These are phyloP conservation scores for Casuarina cunninghamiana DNA, from an alignment of 306 rosid species.

Conservation along the genomic window DNA sequence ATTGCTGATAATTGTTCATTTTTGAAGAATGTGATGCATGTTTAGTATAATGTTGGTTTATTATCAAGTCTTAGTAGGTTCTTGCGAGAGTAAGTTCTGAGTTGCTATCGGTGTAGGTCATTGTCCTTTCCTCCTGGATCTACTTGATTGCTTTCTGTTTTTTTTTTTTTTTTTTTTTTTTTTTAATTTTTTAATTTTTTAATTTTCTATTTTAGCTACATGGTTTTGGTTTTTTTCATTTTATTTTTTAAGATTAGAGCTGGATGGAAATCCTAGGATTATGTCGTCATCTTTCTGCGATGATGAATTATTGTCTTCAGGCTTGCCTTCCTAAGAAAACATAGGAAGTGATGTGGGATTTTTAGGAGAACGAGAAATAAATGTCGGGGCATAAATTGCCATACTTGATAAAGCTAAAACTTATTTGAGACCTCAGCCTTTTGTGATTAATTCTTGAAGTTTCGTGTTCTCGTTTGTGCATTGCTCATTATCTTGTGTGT, in stretches of 20 bases:
- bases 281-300: neutral
- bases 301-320: neutral
- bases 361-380: neutral
- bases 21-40: neutral
- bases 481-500: constrained; percentile 7
- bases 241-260: neutral
- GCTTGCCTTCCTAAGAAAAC: neutral
- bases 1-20: neutral
- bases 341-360: neutral
- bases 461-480: neutral
- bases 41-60: neutral
- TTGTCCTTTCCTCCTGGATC: neutral
- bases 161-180: neutral
- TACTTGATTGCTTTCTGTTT: neutral
- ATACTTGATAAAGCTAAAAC: neutral
- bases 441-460: neutral
- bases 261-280: neutral
- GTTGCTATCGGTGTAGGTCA: neutral
- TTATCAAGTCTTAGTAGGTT: neutral
- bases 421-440: neutral
- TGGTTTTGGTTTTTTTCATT: neutral
- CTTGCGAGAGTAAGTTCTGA: neutral
- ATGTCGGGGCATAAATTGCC: neutral
- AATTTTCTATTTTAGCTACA: no score
- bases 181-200: no score